phyloP scores from a whole-genome alignment of 768 basidiomycete genomes.

The Hebeloma cylindrosporum region DNA sequence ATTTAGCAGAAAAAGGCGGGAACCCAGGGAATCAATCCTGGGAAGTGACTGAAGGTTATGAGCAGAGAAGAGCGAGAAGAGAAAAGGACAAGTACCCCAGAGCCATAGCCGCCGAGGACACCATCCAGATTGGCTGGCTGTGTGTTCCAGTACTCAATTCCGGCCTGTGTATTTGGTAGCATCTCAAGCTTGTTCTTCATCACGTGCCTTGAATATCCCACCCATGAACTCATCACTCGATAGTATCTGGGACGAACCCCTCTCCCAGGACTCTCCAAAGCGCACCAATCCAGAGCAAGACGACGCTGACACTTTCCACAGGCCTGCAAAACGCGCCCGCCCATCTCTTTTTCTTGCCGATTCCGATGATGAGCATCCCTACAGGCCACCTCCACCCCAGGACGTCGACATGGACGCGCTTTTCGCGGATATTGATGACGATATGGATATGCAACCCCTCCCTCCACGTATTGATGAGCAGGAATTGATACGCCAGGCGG shows the following conservation, averaged over 20 bases:
- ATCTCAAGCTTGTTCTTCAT: conserved; percentile 19
- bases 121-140: conserved; percentile 85
- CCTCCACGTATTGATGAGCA: conserved; percentile 54
- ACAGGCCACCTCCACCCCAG: conserved; percentile 42
- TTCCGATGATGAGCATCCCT: conserved; percentile 49
- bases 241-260: conserved; percentile 61
- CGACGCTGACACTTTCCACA: conserved; percentile 23
- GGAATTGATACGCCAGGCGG: conserved; percentile 54
- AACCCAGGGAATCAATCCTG: conserved; percentile 86
- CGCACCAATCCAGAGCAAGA: conserved; percentile 16
- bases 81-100: conserved; percentile 52
- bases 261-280: conserved; percentile 30
- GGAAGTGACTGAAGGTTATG: conserved; percentile 69
- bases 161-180: conserved; percentile 62
- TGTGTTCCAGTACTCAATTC: conserved; percentile 83
- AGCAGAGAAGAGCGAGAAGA: conserved; percentile 16
- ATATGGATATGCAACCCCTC: conserved; percentile 46
- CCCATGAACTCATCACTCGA: conserved; percentile 45
- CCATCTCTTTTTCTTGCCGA: conserved; percentile 59
- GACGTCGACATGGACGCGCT: conserved; percentile 50
- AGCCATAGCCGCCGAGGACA: conserved; percentile 66
- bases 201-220: conserved; percentile 16
- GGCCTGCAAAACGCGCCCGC: conserved; percentile 33
- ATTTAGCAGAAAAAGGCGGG: conserved; percentile 82
- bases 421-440: conserved; percentile 39